phyloP scores from a whole-genome alignment of 805 yeast species.

The Yamadazyma paraphyllophila region DNA sequence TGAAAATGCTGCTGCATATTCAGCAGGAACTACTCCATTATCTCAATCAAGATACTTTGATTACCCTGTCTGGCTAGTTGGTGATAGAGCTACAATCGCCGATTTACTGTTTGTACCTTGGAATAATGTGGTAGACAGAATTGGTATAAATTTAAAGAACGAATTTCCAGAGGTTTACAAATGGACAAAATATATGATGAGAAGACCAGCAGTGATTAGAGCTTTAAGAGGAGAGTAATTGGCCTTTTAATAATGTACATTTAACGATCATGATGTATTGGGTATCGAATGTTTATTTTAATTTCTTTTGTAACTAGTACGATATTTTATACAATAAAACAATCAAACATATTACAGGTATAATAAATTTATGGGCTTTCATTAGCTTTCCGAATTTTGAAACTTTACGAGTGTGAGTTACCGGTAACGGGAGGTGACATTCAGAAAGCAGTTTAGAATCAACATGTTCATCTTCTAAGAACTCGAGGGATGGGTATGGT shows the following conservation, averaged over 20 bases:
- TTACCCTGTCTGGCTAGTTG: slow-evolving; percentile 93
- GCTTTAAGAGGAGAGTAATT: slow-evolving; percentile 71
- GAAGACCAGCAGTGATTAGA: slow-evolving; percentile 85
- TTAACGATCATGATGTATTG: slow-evolving; percentile 6
- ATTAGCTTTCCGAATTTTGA: not conserved
- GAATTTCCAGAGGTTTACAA: slow-evolving; percentile 95
- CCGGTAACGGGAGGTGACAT: slow-evolving; percentile 4
- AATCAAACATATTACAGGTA: not conserved
- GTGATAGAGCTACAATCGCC: slow-evolving; percentile 77
- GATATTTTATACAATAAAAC: slow-evolving; percentile 3
- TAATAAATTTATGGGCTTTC: not conserved
- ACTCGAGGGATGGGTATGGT: too few relatives aligned
- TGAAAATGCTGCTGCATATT: slow-evolving; percentile 83
- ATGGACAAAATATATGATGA: slow-evolving; percentile 95
- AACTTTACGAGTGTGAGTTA: not conserved
- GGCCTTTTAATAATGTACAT: not conserved
- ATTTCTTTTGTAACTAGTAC: slow-evolving; percentile 5
- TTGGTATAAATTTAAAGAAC: slow-evolving; percentile 80
- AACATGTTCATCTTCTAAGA: too few relatives aligned
- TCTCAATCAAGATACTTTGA: slow-evolving; percentile 85
- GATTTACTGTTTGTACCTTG: slow-evolving; percentile 93
- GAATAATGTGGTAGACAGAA: slow-evolving; percentile 93
- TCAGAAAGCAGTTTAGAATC: too few relatives aligned
- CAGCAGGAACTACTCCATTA: slow-evolving; percentile 84
- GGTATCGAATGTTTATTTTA: not conserved